Base-by-base conservation (phyloP, 1,284 basidiomycete genomes). In the Vanrija humicola region DNA sequence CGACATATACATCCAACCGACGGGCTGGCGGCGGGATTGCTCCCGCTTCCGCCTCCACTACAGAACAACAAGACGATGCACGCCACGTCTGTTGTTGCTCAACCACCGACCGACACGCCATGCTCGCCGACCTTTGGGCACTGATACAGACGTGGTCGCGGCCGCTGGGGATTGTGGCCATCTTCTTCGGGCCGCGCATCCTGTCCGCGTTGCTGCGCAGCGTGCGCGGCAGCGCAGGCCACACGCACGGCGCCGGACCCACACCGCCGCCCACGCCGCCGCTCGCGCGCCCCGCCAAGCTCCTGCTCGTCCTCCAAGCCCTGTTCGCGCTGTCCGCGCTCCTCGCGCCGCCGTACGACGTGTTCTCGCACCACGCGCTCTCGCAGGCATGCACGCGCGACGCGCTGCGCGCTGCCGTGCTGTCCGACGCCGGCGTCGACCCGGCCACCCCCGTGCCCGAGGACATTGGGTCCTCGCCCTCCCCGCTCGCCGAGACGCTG, bases 331-430 rank as follows among this genome's bases (percentile, higher is more conserved):
- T 64, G 26, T 56, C 29, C 14, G 44, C 48, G 2, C 58, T 68
- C 29, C 6, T 61, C 34, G 25, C 43, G 5, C 72, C 67, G 12
- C 66, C 69, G 0, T 72, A 61, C 59, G 61, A 73, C 53, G 39
- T 70, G 19, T 73, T 73, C 56, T 38, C 43, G 8, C 46, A 52
- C 4, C 44, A 66, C 40, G 19, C 42, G 14, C 57, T 70, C 12
- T 59, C 62, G 9, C 62, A 69, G 28, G 48, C 61, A 8, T 49
- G 54, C 2, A 55, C 63, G 1, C 64, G 62, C 38, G 54, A 61
- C 18, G 16, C 55, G 3, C 52, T 73, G 10, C 65, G 68, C 16
- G 46, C 54, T 12, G 18, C 28, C 15, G 38, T 62, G 5, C 38
- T 54, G 4, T 9, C 8, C 23, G 46, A 43, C 26, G 43, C 43